Evolutionary conservation across 2,329 filamentous ascomycete genomes (phyloP).

Genomic region (Colletotrichum cereale): DNA sequence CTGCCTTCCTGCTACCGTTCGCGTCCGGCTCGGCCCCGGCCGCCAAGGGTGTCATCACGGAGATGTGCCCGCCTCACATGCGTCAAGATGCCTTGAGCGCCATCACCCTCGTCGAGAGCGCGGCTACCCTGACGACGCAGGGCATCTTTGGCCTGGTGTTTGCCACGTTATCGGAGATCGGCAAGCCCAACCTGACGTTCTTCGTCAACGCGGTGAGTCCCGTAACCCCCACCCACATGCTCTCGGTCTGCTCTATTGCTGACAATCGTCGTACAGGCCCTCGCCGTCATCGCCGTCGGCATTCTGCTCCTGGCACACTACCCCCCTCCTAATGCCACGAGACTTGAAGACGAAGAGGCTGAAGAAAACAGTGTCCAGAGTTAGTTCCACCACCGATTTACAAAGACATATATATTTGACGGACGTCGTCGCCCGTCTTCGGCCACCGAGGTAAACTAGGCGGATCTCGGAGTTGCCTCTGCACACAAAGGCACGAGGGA

Average conservation of each 20-base stretch:
- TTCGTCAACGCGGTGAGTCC: conserved; percentile 72
- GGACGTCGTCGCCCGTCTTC: background rate
- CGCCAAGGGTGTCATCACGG: conserved; percentile 79
- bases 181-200: conserved; percentile 73
- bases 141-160: conserved; percentile 77
- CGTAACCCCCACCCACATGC: too few species aligned
- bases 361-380: conserved; percentile 2
- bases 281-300: conserved; percentile 65
- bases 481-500: background rate
- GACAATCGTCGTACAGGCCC: conserved; percentile 52
- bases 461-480: background rate
- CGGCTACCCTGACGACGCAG: conserved; percentile 73
- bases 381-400: background rate
- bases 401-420: background rate
- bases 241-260: conserved; percentile 7
- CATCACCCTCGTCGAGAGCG: conserved; percentile 78
- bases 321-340: conserved; percentile 57
- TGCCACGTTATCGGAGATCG: conserved; percentile 70
- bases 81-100: conserved; percentile 76
- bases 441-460: background rate
- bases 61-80: conserved; percentile 73
- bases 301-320: conserved; percentile 60
- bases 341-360: conserved; percentile 51
- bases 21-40: conserved; percentile 77
- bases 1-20: conserved; percentile 74